A percentile compares a stretch with the other conserved stretches of the same genome.
Conservation (phyloP, 495 filamentous ascomycete species). For the Penicillium manginii region DNA sequence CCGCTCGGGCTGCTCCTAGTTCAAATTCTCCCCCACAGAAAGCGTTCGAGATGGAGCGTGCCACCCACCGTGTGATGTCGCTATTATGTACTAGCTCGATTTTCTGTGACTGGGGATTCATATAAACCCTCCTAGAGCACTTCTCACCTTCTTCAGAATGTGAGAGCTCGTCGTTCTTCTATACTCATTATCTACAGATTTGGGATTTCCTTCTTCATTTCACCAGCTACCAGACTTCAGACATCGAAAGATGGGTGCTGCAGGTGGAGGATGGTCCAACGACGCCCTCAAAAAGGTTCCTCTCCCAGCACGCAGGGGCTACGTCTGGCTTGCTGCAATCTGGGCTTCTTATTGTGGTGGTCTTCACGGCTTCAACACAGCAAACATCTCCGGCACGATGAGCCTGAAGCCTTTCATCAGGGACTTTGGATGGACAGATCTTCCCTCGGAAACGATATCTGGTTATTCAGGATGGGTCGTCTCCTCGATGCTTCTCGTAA, state of each 20-base stretch:
- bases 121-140: not conserved
- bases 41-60: not conserved
- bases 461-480: constrained; percentile 29
- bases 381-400: constrained; percentile 34
- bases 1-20: not conserved
- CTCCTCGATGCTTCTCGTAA: constrained; percentile 29
- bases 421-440: constrained; percentile 24
- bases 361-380: constrained; percentile 32
- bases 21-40: not conserved
- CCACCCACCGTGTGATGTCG: not conserved
- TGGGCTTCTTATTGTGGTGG: constrained; percentile 30
- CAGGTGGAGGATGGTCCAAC: constrained; percentile 13
- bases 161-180: not conserved
- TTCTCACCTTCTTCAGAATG: not conserved
- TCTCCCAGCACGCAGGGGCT: constrained; percentile 11
- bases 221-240: too few relatives aligned
- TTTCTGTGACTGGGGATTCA: not conserved
- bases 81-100: not conserved
- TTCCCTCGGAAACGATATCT: constrained; percentile 13
- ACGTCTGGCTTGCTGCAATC: constrained; percentile 29
- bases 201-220: not conserved
- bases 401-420: constrained; percentile 23
- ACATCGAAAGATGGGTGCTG: constrained; percentile 12
- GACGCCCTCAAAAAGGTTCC: constrained; percentile 16
- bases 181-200: too few relatives aligned